Base-by-base conservation (phyloP, 2,329 filamentous ascomycete genomes). In the Penicillium sp. region DNA sequence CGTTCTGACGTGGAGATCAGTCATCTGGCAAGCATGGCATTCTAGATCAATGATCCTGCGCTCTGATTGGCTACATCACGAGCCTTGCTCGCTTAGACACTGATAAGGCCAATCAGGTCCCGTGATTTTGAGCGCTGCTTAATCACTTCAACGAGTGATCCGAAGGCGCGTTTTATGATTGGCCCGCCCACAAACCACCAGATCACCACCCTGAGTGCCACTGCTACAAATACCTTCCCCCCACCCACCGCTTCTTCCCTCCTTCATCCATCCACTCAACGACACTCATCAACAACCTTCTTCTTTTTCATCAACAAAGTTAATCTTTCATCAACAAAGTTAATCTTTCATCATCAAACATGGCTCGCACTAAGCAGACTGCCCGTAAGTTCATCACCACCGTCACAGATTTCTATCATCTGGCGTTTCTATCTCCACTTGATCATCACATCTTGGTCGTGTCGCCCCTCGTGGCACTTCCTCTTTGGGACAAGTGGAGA, bases 341-440 rank as follows among this genome's bases (percentile, higher is more conserved):
- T 51, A 50, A 50, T 49, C 57, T 64, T 63, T 44, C 56, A 66
- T 68, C 64, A 47, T 61, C 57, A 56, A 66, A 53, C 47, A 76
- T 76, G 73, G 73, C 73, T 66, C 68, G 73, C 64, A 76, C 73
- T 52, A 76, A 76, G 73, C 73, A 76, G 67, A 76, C 73, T 66
- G 73, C 73, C 63, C 73, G 73, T 74, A 70, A 72, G 73, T 74
- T 35, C 46, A 45, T 54, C 18, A 18, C 56, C 52, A 48, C 28
- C 49, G 47, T 45, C 51, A 45, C 42, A 55, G 53, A 50, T 46
- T 51, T 52, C 8, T 13, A 9, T 7, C n/a, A 53, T 51, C 48
- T 46, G 53, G 59, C 55, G 55, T 51, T 53, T 46, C 48, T 5
- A 27, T 27, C 35, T 32, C 26, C 35, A 32, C 35, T 12, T 9